Base-by-base conservation (phyloP, 2,329 filamentous ascomycete genomes). In the Didymellaceae sp. region DNA sequence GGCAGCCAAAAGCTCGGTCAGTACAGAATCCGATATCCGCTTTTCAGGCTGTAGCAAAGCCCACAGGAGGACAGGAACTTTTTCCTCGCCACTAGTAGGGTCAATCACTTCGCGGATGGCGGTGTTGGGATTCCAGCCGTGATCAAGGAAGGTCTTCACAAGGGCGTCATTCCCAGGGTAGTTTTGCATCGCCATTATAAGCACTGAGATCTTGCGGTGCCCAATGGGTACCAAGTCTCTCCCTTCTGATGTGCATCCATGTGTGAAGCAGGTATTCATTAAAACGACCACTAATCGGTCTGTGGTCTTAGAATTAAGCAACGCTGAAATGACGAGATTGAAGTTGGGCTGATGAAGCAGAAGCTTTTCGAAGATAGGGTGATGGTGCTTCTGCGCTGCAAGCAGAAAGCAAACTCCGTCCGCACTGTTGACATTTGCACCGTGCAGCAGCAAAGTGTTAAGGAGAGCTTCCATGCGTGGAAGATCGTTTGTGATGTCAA, bases 1-100 rank as follows among this genome's bases (percentile, higher is more conserved):
- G 54, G 77, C 65, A 61, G 76, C 72, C n/a, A 88, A 70, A 16
- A 88, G 73, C 38, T 83, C 68, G 54, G 81, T 75, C 46, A 89
- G 81, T 33, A 87, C 72, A 4, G 74, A 67, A 25, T 80, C 83
- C 66, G 83, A 86, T 41, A 87, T 77, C 53, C 79, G 80, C 66
- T 87, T 87, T 55, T 86, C 82, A 0, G 83, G 82, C 55, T 87
- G 84, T 6, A 82, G 71, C 42, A 88, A 74, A 0, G 83, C 79
- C 85, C 85, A 88, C 41, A 81, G 73, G 6, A 88, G 71, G 2
- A 86, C 73, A 1, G 82, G 82, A 34, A 85, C 77, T 8, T 76
- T 71, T 65, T 89, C 85, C 3, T 77, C 72, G 26, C 81, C 79
- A 1, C 79, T 76, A 0, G 78, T 52, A 9, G 78, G 75, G 0